Evolutionary conservation across 495 filamentous ascomycete genomes (phyloP), one percentile per base, ranked within the genome.

Genomic region (Aspergillus panamensis): DNA sequence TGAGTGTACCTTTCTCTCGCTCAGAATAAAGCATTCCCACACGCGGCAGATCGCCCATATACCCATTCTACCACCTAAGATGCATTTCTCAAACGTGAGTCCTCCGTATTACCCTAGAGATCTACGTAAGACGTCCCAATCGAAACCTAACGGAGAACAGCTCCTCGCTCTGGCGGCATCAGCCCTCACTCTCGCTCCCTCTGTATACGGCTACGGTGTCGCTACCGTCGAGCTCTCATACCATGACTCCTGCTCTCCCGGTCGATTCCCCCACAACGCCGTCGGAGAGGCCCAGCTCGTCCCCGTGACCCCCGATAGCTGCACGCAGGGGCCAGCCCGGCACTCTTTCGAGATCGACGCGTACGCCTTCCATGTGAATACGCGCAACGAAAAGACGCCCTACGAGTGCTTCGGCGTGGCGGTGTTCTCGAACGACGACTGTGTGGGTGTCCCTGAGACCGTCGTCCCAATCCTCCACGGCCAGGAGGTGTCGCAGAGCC

Each of bases 331-430:
- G 17, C 51, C 50, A 8, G 43, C 61, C 19, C 51, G 53, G 30
- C 55, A 62, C 51, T 44, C 47, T 33, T 65, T 53, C 19, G 47
- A 53, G 1, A 59, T 62, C 43, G 53, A 62, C 33, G 48, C 59
- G 13, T 65, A 65, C 56, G 55, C 58, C 17, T 37, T 65, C 48
- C 16, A 16, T 33, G 56, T 48, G 7, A 48, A 50, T 5, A 16
- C 55, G 19, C 40, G 62, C 33, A 65, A 59, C 45, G 40, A 51
- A 4, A 52, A 57, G 19, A 51, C 62, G 3, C 39, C 43, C 6
- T 12, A 13, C 2, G 39, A 45, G 13, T 65, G 62, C 42, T 44
- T 52, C 19, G 62, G 30, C 25, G 42, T 65, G 5, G 59, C 13
- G 14, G 31, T 65, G 48, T 62, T 59, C 19, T 33, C 51, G 31